A percentile compares a stretch with the other conserved stretches of the same genome.
Conservation (phyloP, 2,329 filamentous ascomycete genomes). For the Alternaria longipes region DNA sequence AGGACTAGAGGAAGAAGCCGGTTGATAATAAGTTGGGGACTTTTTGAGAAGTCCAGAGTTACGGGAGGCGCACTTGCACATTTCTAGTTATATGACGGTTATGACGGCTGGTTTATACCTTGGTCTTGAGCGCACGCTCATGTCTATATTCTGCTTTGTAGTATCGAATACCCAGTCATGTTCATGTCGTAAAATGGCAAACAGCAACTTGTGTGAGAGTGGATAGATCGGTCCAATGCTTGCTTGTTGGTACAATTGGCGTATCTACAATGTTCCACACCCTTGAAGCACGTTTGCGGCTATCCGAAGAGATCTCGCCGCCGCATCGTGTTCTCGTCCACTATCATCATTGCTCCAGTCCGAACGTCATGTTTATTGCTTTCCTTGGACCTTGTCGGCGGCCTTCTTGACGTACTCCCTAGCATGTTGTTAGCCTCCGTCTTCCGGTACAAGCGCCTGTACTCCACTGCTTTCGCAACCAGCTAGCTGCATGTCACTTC, state of each 20-base stretch:
- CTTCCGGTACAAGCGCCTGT: not conserved
- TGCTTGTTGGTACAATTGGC: slow-evolving; percentile 8
- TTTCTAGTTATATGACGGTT: slow-evolving; percentile 6
- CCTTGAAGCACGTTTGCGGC: not conserved
- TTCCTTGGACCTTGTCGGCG: slow-evolving; percentile 39
- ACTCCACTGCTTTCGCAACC: not conserved
- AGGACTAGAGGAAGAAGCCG: slow-evolving; percentile 5
- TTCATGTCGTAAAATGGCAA: not conserved
- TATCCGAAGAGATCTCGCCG: not conserved
- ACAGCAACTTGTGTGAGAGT: not conserved
- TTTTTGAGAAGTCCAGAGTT: not conserved
- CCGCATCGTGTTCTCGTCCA: not conserved
- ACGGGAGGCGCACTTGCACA: not conserved
- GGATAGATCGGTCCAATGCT: slow-evolving; percentile 11
- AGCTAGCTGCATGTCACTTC: not conserved
- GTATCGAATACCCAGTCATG: slow-evolving; percentile 12
- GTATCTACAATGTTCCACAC: not conserved
- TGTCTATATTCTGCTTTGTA: not conserved
- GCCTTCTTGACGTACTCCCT: slow-evolving; percentile 53
- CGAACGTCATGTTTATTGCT: slow-evolving; percentile 19
- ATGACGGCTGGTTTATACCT: slow-evolving; percentile 23
- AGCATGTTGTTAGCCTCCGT: slow-evolving; percentile 17
- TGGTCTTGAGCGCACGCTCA: slow-evolving; percentile 11
- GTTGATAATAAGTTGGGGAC: not conserved
- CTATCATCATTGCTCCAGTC: not conserved